Evolutionary conservation across 306 rosid species (phyloP), one percentile per base, ranked within the genome.

Genomic region (Urtica urens): DNA sequence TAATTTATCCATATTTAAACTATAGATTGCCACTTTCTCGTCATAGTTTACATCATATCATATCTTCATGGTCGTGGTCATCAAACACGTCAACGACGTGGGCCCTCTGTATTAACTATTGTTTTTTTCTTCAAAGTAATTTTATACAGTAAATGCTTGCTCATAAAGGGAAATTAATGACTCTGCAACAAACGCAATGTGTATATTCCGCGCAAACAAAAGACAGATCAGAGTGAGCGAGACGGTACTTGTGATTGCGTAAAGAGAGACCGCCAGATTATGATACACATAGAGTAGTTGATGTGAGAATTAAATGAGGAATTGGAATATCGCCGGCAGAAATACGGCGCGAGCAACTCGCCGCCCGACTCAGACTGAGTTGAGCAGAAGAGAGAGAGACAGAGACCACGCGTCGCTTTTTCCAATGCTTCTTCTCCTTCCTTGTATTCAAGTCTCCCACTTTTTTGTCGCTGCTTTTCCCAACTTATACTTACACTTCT

Each of bases 381-480:
- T 10, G 6, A 29, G 64, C 79, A 71, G n/a, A n/a, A n/a, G n/a
- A n/a, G n/a, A n/a, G n/a, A n/a, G n/a, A n/a, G n/a, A n/a, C n/a
- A n/a, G n/a, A n/a, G 64, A 53, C 56, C 76, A 77, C 77, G 68
- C 76, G 65, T 35, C 51, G 31, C 23, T 13, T 20, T 23, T 17
- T 21, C 51, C 43, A 41, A 56, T 42, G 61, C 34, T 24, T 19
- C 38, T 45, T 26, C 73, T 73, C 76, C 63, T 54, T 40, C 67
- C 62, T 64, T 80, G 78, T 73, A n/a, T n/a, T n/a, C n/a, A n/a
- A n/a, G n/a, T n/a, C n/a, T n/a, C n/a, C n/a, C 78, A 37, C 58
- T 28, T 4, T 28, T 28, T n/a, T n/a, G n/a, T n/a, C n/a, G n/a
- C n/a, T 64, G 64, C 80, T 79, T 76, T 72, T 70, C 64, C 75